Conservation (phyloP, 1,284 basidiomycete genomes). For the Cronartium ribicola region DNA sequence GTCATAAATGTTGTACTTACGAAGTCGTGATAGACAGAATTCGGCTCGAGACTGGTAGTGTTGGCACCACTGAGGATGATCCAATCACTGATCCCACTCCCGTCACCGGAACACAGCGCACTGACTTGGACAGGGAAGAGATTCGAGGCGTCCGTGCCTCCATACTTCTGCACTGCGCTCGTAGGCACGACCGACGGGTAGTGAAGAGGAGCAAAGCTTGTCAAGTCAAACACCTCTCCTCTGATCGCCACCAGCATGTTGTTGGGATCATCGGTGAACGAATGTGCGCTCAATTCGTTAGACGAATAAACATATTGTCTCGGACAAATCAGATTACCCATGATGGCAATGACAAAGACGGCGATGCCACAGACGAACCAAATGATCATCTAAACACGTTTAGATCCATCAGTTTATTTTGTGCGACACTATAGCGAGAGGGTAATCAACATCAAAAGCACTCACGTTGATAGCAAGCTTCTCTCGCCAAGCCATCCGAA, state of each 20-base stretch:
- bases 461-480: slow-evolving; percentile 79
- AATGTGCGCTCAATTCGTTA: slow-evolving; percentile 71
- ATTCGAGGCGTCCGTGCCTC: slow-evolving; percentile 68
- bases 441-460: neutral
- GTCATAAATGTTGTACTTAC: slow-evolving; percentile 34
- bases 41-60: slow-evolving; percentile 63
- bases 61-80: slow-evolving; percentile 75
- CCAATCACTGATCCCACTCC: slow-evolving; percentile 75
- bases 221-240: slow-evolving; percentile 86
- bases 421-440: too few species aligned
- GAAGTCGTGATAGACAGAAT: slow-evolving; percentile 72
- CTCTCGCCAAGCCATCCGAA: slow-evolving; percentile 95
- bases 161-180: slow-evolving; percentile 75
- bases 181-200: slow-evolving; percentile 61
- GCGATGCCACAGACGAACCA: slow-evolving; percentile 86
- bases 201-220: slow-evolving; percentile 47
- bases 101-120: slow-evolving; percentile 83
- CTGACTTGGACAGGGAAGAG: slow-evolving; percentile 96
- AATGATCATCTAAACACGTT: slow-evolving; percentile 63
- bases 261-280: slow-evolving; percentile 62
- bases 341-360: slow-evolving; percentile 85
- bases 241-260: slow-evolving; percentile 77
- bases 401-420: slow-evolving; percentile 4
- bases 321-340: slow-evolving; percentile 87
- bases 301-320: slow-evolving; percentile 83